Evolutionary conservation across 345 rosid genomes (phyloP).

Genomic region (Erodium maritimum): DNA sequence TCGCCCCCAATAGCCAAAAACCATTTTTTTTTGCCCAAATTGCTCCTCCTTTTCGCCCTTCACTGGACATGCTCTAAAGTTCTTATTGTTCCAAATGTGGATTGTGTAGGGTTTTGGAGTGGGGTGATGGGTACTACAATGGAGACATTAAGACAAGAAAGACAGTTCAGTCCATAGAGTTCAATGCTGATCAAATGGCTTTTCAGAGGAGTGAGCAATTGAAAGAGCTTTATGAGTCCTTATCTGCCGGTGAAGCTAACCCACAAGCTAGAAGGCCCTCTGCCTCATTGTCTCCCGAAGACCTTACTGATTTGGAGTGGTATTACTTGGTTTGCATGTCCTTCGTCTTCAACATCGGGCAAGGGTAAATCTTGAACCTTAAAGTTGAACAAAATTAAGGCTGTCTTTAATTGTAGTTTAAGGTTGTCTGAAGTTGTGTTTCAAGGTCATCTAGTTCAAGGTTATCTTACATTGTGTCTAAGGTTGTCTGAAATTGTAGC

Average conservation of each 20-base stretch:
- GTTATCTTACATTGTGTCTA: no score
- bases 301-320: constrained; percentile 46
- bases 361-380: constrained; percentile 24
- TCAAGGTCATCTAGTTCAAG: no score
- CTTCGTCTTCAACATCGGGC: constrained; percentile 29
- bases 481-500: no score
- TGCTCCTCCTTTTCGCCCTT: no score
- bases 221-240: constrained; percentile 29
- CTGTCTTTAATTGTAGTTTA: no score
- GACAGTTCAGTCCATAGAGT: constrained; percentile 32
- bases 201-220: constrained; percentile 38
- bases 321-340: constrained; percentile 49
- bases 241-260: constrained; percentile 27
- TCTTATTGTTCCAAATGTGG: not conserved
- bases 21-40: no score
- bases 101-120: constrained; percentile 26
- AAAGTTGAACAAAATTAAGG: no score
- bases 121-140: constrained; percentile 45
- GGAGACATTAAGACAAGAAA: constrained; percentile 46
- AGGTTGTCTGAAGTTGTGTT: no score
- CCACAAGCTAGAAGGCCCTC: constrained; percentile 32
- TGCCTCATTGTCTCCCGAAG: constrained; percentile 38
- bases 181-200: constrained; percentile 20
- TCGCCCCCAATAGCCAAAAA: no score
- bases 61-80: no score